Conservation (phyloP, 192 early-diverging fungal genomes). For the Coemansia sp. region DNA sequence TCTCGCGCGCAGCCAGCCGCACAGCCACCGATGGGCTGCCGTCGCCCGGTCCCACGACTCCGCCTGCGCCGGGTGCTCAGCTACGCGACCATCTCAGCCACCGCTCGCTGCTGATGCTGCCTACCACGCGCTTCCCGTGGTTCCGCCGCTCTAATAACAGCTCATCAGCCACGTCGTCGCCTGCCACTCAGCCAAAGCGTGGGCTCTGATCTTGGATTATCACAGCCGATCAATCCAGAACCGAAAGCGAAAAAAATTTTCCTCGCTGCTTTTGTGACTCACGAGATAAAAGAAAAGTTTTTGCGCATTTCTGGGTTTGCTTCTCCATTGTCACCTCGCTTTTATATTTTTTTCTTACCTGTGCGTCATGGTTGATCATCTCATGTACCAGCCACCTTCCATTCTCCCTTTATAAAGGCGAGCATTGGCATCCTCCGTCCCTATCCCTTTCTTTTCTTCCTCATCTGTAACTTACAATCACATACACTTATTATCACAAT, state of each 20-base stretch:
- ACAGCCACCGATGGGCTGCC: not conserved
- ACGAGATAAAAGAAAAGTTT: not conserved
- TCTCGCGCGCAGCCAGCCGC: slow-evolving; percentile 2
- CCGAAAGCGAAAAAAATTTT: slow-evolving; percentile 9
- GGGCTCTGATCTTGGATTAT: not conserved
- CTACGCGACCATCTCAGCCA: slow-evolving; percentile 7
- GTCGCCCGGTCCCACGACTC: not conserved
- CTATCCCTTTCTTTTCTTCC: not conserved
- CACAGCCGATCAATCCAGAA: slow-evolving; percentile 11
- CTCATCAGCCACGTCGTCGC: not conserved
- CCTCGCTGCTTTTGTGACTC: not conserved
- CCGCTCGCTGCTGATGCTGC: slow-evolving; percentile 14
- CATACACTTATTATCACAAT: slow-evolving; percentile 10
- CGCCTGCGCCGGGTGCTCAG: not conserved
- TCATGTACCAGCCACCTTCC: not conserved
- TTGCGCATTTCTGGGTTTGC: not conserved
- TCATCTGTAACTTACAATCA: slow-evolving; percentile 3
- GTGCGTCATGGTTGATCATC: not conserved
- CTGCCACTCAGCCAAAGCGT: not conserved
- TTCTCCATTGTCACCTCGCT: not conserved
- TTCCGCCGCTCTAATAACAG: slow-evolving; percentile 20
- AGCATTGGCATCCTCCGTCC: not conserved
- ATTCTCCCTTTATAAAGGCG: not conserved
- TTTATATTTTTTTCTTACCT: not conserved
- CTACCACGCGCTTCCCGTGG: slow-evolving; percentile 33